Evolutionary conservation across 2,329 filamentous ascomycete species (phyloP).

Genomic region (Colletotrichum graminicola): DNA sequence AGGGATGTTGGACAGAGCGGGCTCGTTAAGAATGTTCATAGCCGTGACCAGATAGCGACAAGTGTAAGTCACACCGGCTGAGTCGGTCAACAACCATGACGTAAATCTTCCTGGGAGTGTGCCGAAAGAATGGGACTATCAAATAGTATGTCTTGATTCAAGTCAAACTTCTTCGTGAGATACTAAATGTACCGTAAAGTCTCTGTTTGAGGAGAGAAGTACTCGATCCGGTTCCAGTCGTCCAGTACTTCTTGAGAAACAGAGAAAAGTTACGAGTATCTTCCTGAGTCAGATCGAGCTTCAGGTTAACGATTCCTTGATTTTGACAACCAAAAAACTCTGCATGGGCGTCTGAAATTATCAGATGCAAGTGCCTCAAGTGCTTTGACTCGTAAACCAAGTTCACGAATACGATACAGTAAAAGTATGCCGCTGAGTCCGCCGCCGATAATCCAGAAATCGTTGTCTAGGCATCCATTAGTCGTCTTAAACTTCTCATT

Average conservation of each 20-base stretch:
- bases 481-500: constrained; percentile 11
- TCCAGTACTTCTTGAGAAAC: constrained; percentile 56
- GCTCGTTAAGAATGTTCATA: constrained; percentile 54
- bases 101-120: constrained; percentile 45
- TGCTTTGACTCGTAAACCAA: constrained; percentile 52
- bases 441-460: constrained; percentile 56
- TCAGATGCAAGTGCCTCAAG: constrained; percentile 62
- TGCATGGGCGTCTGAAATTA: constrained; percentile 26
- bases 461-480: constrained; percentile 47
- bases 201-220: constrained; percentile 52
- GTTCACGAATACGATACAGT: constrained; percentile 55
- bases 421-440: constrained; percentile 57
- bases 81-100: constrained; percentile 48
- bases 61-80: constrained; percentile 44
- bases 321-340: background rate
- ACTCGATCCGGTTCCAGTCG: constrained; percentile 56
- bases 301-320: constrained; percentile 57
- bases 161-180: constrained; percentile 52
- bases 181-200: constrained; percentile 55
- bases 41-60: constrained; percentile 50
- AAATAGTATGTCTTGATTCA: constrained; percentile 50
- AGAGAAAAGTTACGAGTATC: constrained; percentile 59
- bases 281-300: constrained; percentile 61
- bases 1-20: constrained; percentile 56
- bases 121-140: constrained; percentile 49